These are phyloP conservation scores for Penicillium turbatum DNA, from an alignment of 495 filamentous ascomycete species.

Conservation along the genomic window DNA sequence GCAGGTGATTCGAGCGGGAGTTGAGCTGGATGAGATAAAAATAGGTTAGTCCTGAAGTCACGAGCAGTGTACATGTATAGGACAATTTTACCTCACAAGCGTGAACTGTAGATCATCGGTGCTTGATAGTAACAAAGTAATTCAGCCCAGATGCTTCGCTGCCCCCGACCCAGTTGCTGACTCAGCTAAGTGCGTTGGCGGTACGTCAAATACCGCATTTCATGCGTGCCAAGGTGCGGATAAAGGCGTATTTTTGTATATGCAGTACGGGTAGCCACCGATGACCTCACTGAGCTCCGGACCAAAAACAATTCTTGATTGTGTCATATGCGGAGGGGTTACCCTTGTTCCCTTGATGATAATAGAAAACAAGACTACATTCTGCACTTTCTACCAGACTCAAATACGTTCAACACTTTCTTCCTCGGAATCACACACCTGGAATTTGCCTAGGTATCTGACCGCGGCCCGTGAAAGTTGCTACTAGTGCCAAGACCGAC, in stretches of 20 bases:
- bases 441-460: conserved; percentile 2
- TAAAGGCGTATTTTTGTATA: not conserved
- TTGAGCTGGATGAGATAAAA: not conserved
- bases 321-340: conserved; percentile 2
- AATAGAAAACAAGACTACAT: not conserved
- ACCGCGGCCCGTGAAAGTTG: conserved; percentile 24
- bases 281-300: conserved; percentile 29
- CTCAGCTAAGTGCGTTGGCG: not conserved
- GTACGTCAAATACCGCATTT: not conserved
- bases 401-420: not conserved
- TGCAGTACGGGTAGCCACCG: conserved; percentile 14
- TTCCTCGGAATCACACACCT: conserved; percentile 9
- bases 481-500: conserved; percentile 26
- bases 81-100: not conserved
- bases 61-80: not conserved
- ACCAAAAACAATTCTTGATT: conserved; percentile 10
- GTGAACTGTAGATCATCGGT: not conserved
- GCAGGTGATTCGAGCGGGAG: not conserved
- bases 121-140: conserved; percentile 4
- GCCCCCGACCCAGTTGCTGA: not conserved
- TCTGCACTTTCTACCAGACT: not conserved
- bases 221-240: too few relatives aligned
- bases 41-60: not conserved
- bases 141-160: not conserved
- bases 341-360: not conserved